These are phyloP conservation scores for Hypomyces rosellus DNA, from an alignment of 2,329 filamentous ascomycete species.

Conservation along the genomic window DNA sequence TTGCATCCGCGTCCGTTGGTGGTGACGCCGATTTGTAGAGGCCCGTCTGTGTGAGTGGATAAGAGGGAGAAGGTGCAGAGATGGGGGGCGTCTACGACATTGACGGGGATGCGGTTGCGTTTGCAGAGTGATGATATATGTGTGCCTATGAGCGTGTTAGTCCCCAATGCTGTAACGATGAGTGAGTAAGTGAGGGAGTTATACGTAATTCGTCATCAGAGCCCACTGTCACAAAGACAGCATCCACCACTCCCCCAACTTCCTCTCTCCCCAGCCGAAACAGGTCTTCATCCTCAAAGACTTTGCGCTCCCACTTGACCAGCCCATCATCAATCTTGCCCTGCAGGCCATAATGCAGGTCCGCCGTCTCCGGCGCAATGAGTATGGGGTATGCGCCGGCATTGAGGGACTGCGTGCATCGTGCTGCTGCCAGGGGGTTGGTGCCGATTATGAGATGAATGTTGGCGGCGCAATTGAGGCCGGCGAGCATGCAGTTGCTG, in stretches of 20 bases:
- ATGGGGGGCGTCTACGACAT: slow-evolving; percentile 79
- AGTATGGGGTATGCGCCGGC: slow-evolving; percentile 77
- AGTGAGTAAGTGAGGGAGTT: no score
- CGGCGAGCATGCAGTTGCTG: slow-evolving; percentile 51
- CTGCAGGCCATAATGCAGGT: slow-evolving; percentile 52
- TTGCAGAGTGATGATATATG: slow-evolving; percentile 71
- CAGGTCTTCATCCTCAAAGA: slow-evolving; percentile 66
- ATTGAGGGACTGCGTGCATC: slow-evolving; percentile 72
- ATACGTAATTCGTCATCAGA: slow-evolving; percentile 35
- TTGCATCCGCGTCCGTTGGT: slow-evolving; percentile 95
- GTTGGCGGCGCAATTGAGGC: slow-evolving; percentile 62
- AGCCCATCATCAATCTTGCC: slow-evolving; percentile 60
- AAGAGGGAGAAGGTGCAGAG: slow-evolving; percentile 88
- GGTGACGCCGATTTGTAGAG: slow-evolving; percentile 89
- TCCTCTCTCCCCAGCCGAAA: slow-evolving; percentile 72
- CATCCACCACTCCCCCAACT: slow-evolving; percentile 73
- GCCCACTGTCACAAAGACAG: slow-evolving; percentile 74
- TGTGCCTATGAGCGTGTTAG: slow-evolving; percentile 36
- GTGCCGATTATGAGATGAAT: slow-evolving; percentile 82
- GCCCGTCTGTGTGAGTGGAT: slow-evolving; percentile 82
- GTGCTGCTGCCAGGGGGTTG: slow-evolving; percentile 78
- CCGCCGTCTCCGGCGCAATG: slow-evolving; percentile 60
- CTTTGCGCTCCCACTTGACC: slow-evolving; percentile 58
- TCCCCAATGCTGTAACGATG: neutral
- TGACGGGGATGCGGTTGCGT: slow-evolving; percentile 79